Conservation (phyloP, 2,329 filamentous ascomycete species). For the Botrytis squamosa region DNA sequence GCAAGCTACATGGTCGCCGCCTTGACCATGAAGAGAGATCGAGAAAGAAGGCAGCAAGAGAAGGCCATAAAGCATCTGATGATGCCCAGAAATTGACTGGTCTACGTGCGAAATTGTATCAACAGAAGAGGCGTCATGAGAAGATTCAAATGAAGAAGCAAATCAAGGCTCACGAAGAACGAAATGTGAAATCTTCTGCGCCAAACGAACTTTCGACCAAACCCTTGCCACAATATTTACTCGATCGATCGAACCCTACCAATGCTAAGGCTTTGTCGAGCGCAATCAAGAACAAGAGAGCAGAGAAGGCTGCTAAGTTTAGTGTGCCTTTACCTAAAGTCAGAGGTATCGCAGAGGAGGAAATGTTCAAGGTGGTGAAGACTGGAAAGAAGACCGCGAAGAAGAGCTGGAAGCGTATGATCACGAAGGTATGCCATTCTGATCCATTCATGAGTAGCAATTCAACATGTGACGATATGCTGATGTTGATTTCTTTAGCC, state of each 20-base stretch:
- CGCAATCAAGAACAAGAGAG: slow-evolving; percentile 93
- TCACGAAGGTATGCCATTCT: slow-evolving; percentile 48
- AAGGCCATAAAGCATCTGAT: slow-evolving; percentile 82
- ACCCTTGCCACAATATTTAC: slow-evolving; percentile 86
- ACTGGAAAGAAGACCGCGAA: slow-evolving; percentile 93
- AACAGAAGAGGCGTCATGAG: slow-evolving; percentile 91
- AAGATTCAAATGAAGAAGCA: slow-evolving; percentile 98
- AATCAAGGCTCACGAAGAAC: slow-evolving; percentile 92
- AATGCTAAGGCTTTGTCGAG: slow-evolving; percentile 69
- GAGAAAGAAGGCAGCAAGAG: slow-evolving; percentile 84
- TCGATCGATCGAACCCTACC: slow-evolving; percentile 68
- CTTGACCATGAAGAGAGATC: slow-evolving; percentile 65
- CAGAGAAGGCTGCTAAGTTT: slow-evolving; percentile 92
- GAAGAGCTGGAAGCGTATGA: slow-evolving; percentile 65
- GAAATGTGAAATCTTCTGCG: slow-evolving; percentile 84
- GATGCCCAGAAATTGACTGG: slow-evolving; percentile 93
- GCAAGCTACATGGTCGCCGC: slow-evolving; percentile 56
- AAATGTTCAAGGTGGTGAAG: slow-evolving; percentile 96
- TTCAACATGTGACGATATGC: not conserved
- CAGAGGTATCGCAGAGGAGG: slow-evolving; percentile 87
- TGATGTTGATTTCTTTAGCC: slow-evolving; percentile 43
- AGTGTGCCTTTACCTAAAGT: slow-evolving; percentile 92
- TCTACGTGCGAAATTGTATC: slow-evolving; percentile 86
- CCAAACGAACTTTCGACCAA: slow-evolving; percentile 76
- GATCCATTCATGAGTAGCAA: not conserved